Evolutionary conservation across 129 eudicot species (phyloP).

Genomic region (Chrysanthemum makinoi): DNA sequence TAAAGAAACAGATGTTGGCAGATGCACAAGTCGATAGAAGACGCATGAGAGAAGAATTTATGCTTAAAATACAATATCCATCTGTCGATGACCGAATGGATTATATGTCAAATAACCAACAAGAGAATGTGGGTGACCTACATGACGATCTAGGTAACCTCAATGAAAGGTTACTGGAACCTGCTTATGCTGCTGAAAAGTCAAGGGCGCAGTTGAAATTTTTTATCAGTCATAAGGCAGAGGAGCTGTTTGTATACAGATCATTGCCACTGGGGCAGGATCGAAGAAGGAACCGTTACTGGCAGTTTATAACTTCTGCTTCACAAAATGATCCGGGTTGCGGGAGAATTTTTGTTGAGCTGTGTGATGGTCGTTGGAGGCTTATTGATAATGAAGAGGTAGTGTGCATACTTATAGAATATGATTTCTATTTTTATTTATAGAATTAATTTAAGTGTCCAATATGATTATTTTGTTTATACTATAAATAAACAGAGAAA

Average conservation of each 20-base stretch:
- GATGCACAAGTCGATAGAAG: slow-evolving; percentile 86
- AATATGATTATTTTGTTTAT: no score
- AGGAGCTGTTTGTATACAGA: slow-evolving; percentile 72
- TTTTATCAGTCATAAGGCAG: slow-evolving; percentile 70
- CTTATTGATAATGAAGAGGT: slow-evolving; percentile 83
- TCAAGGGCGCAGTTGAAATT: slow-evolving; percentile 66
- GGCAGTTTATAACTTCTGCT: slow-evolving; percentile 78
- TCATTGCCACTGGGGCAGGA: slow-evolving; percentile 94
- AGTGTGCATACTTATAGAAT: background rate
- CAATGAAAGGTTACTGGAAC: slow-evolving; percentile 51
- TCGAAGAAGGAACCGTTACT: slow-evolving; percentile 84
- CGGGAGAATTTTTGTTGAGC: slow-evolving; percentile 78
- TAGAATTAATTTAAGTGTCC: no score
- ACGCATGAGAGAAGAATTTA: slow-evolving; percentile 65
- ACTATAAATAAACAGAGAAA: no score
- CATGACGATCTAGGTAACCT: slow-evolving; percentile 28
- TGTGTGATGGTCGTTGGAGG: slow-evolving; percentile 67
- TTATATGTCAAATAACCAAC: slow-evolving; percentile 32
- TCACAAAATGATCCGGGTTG: slow-evolving; percentile 77
- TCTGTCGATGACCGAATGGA: slow-evolving; percentile 27
- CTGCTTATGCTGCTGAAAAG: slow-evolving; percentile 69
- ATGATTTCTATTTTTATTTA: no score
- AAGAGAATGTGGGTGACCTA: slow-evolving; percentile 38
- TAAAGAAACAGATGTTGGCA: slow-evolving; percentile 96
- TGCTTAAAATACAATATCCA: slow-evolving; percentile 46